Evolutionary conservation across 73 alveolate species (phyloP), one percentile per base, ranked within the genome.

Genomic region (Paramecium biaurelia): DNA sequence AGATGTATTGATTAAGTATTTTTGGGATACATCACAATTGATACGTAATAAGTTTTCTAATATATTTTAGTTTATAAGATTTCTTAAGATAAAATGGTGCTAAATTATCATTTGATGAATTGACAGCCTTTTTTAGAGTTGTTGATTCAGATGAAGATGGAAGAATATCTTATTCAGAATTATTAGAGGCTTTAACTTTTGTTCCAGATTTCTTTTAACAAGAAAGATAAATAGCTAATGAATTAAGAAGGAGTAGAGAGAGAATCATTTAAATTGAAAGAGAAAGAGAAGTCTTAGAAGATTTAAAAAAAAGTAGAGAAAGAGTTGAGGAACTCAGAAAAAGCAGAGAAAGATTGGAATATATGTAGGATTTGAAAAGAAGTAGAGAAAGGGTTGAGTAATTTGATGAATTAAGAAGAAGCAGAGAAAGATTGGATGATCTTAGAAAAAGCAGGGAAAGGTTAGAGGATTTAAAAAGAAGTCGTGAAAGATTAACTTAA

Each of bases 61-160:
- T 74, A 12, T 7, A 5, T 37, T 23, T n/a, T 18, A 79, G 90
- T 18, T 34, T 79, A 18, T 45, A 41, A 79, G 90, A 79, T 43
- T 79, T 79, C 14, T 23, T 79, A 21, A 79, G 90, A 47, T 30
- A 79, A 30, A 79, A 79, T 47, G 90, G 90, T 2, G 90, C 90
- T 1, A 79, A 79, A 79, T 42, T 79, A 1, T 47, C 70, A 9
- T 79, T 14, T 45, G 90, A 79, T 79, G 90, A 79, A 23, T 26
- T 79, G 47, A 21, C 47, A 18, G 90, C 90, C 34, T 79, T 79
- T 18, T 79, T 79, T n/a, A 21, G 90, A 26, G 90, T 79, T 10
- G 90, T 79, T 0, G 90, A 79, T 47, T 30, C 90, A 23, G 90
- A 79, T 45, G 90, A 79, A 79, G 90, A 79, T 79, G 74, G 74